Evolutionary conservation across 2,329 filamentous ascomycete species (phyloP).

Genomic region (Trichoderma hamatum): DNA sequence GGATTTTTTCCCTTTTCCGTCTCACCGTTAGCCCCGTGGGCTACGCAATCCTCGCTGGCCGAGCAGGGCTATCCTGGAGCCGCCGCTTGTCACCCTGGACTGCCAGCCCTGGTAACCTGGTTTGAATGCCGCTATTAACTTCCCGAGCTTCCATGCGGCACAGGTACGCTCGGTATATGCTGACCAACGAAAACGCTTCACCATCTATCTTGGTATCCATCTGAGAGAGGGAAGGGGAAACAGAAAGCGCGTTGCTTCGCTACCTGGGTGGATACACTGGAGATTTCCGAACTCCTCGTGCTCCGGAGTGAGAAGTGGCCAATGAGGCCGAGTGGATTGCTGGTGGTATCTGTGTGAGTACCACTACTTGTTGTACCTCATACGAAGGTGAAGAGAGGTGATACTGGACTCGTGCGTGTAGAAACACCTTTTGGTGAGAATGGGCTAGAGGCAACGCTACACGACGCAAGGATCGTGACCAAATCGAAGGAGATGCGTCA

Average conservation of each 20-base stretch:
- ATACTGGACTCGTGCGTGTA: neutral
- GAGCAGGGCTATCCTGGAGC: constrained; percentile 21
- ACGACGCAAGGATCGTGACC: constrained; percentile 24
- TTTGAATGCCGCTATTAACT: constrained; percentile 24
- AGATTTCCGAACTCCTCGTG: neutral
- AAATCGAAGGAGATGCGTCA: constrained; percentile 24
- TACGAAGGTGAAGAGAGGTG: neutral
- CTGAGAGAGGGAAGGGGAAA: neutral
- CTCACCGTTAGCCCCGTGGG: constrained; percentile 15
- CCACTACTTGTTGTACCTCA: neutral
- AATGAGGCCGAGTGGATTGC: neutral
- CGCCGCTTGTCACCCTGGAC: constrained; percentile 23
- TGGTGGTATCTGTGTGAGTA: neutral
- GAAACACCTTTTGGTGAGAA: constrained; percentile 1
- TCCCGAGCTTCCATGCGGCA: constrained; percentile 24
- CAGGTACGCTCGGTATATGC: constrained; percentile 16
- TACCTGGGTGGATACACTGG: neutral
- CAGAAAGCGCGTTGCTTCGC: neutral
- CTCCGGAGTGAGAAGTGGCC: neutral
- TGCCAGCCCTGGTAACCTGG: constrained; percentile 7
- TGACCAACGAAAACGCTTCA: neutral
- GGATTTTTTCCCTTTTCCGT: constrained; percentile 11
- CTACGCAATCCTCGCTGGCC: constrained; percentile 17
- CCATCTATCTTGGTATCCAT: neutral
- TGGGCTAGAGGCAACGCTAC: constrained; percentile 12